Evolutionary conservation across 306 rosid genomes (phyloP), one percentile per base, ranked within the genome.

Genomic region (Medicago ruthenica): DNA sequence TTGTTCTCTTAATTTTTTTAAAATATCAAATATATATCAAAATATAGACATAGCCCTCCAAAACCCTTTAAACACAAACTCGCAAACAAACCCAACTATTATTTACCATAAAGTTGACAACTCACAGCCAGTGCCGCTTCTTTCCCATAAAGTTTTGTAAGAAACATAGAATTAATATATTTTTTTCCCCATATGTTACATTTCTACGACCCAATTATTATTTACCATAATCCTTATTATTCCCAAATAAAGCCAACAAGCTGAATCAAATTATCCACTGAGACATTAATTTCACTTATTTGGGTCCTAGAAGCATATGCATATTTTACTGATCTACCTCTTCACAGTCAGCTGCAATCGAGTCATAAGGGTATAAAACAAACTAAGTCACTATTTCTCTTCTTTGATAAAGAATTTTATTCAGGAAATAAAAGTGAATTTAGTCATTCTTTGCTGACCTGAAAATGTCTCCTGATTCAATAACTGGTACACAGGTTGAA

Each of bases 391-490:
- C n/a, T 13, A 48, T 20, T 71, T 82, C 42, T 37, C 53, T 54
- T 57, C 22, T 22, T 41, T 18, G 65, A 72, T 20, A 77, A 42
- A 61, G 9, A 67, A 54, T 24, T 68, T 34, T n/a, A 55, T 48
- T 4, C 22, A 5, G 14, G 16, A 34, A 7, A 44, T 10, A 22
- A 10, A 48, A 31, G 59, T 45, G 41, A 48, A 59, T 59, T 17
- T 50, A 64, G 61, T 42, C 45, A 71, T 16, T 67, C 21, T 81
- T 60, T 58, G 78, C 89, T 76, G 50, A 95, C 99, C 97, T 92
- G 86, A 92, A 90, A 47, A 89, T 61, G 61, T 95, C 91, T 47
- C 68, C 85, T 16, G 87, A 65, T 60, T 83, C 95, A 7, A 83
- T 81, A 64, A 76, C 84, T 37, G 90, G 87, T 66, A 79, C 57